These are phyloP conservation scores for Pulchroboletus neoregius DNA, from an alignment of 1,284 basidiomycete genomes.

Conservation along the genomic window DNA sequence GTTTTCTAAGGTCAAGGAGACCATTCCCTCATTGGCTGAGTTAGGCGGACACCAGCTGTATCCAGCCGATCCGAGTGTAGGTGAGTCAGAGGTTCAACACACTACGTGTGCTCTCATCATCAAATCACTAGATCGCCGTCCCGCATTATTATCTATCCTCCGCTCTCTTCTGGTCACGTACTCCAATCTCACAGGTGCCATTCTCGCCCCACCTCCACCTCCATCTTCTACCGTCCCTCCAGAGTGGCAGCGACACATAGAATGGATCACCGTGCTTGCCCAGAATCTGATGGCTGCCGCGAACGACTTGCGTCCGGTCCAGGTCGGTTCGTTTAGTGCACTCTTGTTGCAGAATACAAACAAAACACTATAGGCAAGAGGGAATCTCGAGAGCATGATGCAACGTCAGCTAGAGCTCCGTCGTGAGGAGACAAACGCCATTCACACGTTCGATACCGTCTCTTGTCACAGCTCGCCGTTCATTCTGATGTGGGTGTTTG, in stretches of 20 bases:
- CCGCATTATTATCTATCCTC: conserved; percentile 61
- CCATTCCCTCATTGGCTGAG: conserved; percentile 67
- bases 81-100: conserved; percentile 35
- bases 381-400: conserved; percentile 75
- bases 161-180: conserved; percentile 69
- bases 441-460: conserved; percentile 54
- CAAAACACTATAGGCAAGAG: conserved; percentile 51
- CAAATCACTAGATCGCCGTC: conserved; percentile 56
- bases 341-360: background rate
- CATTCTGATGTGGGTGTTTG: conserved; percentile 8
- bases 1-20: conserved; percentile 61
- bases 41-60: conserved; percentile 70
- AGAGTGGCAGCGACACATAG: conserved; percentile 66
- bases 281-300: conserved; percentile 80
- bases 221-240: conserved; percentile 45
- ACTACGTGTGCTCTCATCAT: conserved; percentile 12
- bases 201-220: conserved; percentile 60
- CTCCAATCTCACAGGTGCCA: conserved; percentile 57
- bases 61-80: conserved; percentile 61
- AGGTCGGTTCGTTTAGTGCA: conserved; percentile 40
- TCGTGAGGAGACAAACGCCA: conserved; percentile 57
- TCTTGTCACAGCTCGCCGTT: background rate
- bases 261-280: conserved; percentile 72
- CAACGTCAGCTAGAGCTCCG: conserved; percentile 65
- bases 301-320: conserved; percentile 76